Evolutionary conservation across 2,329 filamentous ascomycete species (phyloP).

Genomic region (Phialophora tarda): DNA sequence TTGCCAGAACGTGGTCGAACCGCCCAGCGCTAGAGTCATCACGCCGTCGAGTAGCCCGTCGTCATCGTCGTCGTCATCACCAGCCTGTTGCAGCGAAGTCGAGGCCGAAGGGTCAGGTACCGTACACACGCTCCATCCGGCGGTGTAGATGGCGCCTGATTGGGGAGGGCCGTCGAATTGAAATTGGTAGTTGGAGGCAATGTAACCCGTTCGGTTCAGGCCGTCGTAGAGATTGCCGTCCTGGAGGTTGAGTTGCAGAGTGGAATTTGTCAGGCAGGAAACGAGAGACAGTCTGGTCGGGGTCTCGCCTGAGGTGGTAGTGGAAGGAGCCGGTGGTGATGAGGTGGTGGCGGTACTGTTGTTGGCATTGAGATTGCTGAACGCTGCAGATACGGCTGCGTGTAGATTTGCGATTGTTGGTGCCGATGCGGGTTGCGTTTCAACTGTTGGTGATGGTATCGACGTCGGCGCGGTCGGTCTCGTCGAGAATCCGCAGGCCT

Average conservation of each 20-base stretch:
- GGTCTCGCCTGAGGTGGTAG: background rate
- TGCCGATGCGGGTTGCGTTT: background rate
- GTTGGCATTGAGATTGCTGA: background rate
- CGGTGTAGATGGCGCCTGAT: conserved; percentile 72
- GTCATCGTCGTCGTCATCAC: conserved; percentile 58
- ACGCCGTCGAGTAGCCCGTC: conserved; percentile 53
- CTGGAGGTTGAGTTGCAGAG: conserved; percentile 60
- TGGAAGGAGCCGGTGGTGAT: background rate
- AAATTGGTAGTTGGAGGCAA: conserved; percentile 80
- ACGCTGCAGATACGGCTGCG: background rate
- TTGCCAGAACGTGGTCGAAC: conserved; percentile 71
- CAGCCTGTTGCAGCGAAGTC: background rate
- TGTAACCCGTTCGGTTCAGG: conserved; percentile 73
- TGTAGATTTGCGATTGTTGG: background rate
- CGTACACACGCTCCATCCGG: conserved; percentile 77
- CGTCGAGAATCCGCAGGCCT: conserved; percentile 21
- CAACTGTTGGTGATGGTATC: background rate
- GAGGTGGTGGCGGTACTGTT: background rate
- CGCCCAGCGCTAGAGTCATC: conserved; percentile 71
- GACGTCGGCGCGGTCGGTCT: background rate
- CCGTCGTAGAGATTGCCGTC: conserved; percentile 70
- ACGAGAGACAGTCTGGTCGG: conserved; percentile 18
- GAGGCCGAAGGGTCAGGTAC: conserved; percentile 48
- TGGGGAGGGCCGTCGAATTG: conserved; percentile 76
- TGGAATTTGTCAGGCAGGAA: conserved; percentile 31